Evolutionary conservation across 2,329 filamentous ascomycete species (phyloP).

Genomic region (Fusarium clavum): DNA sequence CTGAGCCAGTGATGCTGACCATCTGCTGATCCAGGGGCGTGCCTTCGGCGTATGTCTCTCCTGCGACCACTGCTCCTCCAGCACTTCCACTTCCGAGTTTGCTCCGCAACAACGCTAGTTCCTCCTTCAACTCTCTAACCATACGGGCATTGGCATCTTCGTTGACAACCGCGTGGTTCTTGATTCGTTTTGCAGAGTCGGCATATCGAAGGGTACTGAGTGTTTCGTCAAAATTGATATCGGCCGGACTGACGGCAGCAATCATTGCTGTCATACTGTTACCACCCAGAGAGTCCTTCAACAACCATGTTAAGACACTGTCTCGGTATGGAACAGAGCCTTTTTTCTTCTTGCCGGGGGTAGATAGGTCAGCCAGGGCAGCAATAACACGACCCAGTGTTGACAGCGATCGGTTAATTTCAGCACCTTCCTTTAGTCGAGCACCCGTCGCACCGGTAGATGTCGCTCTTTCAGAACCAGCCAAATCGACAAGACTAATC

Average conservation of each 20-base stretch:
- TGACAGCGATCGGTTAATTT: constrained; percentile 97
- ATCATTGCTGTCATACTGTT: constrained; percentile 99
- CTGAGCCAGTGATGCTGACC: constrained; percentile 88
- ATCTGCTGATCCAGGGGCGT: constrained; percentile 96
- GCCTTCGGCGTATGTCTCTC: constrained; percentile 90
- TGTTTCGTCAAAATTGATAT: constrained; percentile 99
- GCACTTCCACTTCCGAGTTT: constrained; percentile 74
- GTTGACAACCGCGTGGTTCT: constrained; percentile 99
- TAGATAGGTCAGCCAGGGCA: constrained; percentile 89
- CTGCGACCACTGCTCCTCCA: constrained; percentile 65
- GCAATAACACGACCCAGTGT: constrained; percentile 98
- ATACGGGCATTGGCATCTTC: constrained; percentile 98
- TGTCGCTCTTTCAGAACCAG: constrained; percentile 95
- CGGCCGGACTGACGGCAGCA: constrained; percentile 95
- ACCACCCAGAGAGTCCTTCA: constrained; percentile 96
- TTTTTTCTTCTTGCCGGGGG: constrained; percentile 82
- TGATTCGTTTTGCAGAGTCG: constrained; percentile 97
- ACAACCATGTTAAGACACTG: constrained; percentile 92
- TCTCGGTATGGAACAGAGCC: constrained; percentile 92
- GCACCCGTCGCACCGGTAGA: constrained; percentile 97
- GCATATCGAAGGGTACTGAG: constrained; percentile 95
- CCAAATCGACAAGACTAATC: constrained; percentile 97
- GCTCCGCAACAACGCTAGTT: constrained; percentile 84
- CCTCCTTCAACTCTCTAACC: constrained; percentile 98
- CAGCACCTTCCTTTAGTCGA: constrained; percentile 94